phyloP scores from a whole-genome alignment of 352 stramenopile species.

The Pythium biforme region DNA sequence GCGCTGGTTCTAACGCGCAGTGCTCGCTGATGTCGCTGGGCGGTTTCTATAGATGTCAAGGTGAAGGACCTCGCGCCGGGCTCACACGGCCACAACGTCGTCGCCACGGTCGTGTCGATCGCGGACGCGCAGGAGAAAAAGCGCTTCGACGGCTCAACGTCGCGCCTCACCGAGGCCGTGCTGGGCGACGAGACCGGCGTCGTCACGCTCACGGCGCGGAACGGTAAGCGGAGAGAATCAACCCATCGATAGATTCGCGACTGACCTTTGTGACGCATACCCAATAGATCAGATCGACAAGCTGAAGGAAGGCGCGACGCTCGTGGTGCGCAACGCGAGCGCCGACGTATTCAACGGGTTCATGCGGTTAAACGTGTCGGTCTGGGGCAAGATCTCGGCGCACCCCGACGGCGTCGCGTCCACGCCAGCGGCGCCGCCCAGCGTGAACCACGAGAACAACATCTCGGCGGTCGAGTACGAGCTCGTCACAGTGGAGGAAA shows the following conservation, averaged over 20 bases:
- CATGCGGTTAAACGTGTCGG: constrained; percentile 82
- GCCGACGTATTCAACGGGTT: constrained; percentile 86
- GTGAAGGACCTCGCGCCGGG: constrained; percentile 70
- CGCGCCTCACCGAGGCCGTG: constrained; percentile 73
- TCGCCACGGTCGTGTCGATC: constrained; percentile 70
- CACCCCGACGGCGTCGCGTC: constrained; percentile 76
- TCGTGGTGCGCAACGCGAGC: constrained; percentile 83
- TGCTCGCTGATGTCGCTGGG: constrained; percentile 5
- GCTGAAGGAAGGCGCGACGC: constrained; percentile 44
- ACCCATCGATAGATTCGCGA: not conserved
- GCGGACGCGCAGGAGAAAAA: constrained; percentile 60
- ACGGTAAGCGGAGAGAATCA: constrained; percentile 42
- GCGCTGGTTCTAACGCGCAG: not conserved
- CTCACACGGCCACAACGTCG: constrained; percentile 79
- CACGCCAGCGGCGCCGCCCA: constrained; percentile 52
- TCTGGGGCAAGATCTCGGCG: constrained; percentile 75
- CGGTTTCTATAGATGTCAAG: constrained; percentile 59
- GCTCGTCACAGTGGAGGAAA: constrained; percentile 73
- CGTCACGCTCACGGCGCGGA: constrained; percentile 77
- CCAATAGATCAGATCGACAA: constrained; percentile 74
- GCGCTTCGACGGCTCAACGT: constrained; percentile 61
- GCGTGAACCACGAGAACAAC: constrained; percentile 61
- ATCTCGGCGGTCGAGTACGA: constrained; percentile 85
- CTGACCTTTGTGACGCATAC: constrained; percentile 9
- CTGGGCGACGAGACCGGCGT: constrained; percentile 82